Evolutionary conservation across 2,329 filamentous ascomycete genomes (phyloP), one percentile per base, ranked within the genome.

Genomic region (Escovopsis sp.): DNA sequence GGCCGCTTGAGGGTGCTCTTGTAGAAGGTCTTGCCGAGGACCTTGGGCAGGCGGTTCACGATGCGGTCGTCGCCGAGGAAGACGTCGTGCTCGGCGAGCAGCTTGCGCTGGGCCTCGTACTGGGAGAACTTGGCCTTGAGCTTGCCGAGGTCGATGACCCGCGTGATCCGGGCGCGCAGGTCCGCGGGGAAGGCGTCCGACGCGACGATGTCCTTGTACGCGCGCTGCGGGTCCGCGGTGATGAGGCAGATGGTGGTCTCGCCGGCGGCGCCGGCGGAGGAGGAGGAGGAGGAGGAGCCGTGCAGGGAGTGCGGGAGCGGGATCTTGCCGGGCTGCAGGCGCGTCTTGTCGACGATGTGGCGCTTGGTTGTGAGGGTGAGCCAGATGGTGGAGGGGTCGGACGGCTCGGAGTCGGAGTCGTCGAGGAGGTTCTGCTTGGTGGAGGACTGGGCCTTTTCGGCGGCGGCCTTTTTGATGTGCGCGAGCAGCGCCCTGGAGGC

Each of bases 31-130:
- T 94, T 96, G 52, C 89, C 91, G 11, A 98, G 76, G 3, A 79
- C 68, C 49, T 76, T 74, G 43, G 88, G 85, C 45, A 96, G 71
- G 25, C 70, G 66, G 58, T 74, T 79, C 56, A 80, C 70, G 53
- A 98, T 83, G 39, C 91, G 74, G 56, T 94, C 84, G 59, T 98
- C 91, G 40, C 84, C 89, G 43, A 98, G 72, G 67, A 98, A 96
- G 43, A 96, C 67, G 58, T 96, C 91, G 62, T 95, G 86, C 61
- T 94, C 85, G 36, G 77, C 68, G 47, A 81, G 74, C 31, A 98
- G 74, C 61, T 91, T 85, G 49, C 91, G 74, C 62, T 84, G 79
- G 41, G 77, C 78, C 67, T 98, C 91, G 63, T 85, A 98, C 46
- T 83, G 76, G 68, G 83, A 80, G 72, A 83, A 95, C 67, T 91